phyloP scores from a whole-genome alignment of 2,329 filamentous ascomycete genomes.

The Coniosporium tulheliwenetii region DNA sequence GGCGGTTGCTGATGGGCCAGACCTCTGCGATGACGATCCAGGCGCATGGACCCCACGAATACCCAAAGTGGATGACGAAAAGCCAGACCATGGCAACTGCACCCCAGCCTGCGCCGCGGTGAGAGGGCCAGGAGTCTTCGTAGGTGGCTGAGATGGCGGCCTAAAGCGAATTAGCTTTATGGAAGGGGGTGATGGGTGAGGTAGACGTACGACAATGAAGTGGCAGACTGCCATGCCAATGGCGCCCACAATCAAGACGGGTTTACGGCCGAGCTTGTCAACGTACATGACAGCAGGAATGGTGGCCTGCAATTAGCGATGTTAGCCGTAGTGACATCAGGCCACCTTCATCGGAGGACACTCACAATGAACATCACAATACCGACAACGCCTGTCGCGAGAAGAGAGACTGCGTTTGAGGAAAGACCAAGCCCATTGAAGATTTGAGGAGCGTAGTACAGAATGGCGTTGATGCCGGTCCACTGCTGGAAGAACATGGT shows the following conservation, averaged over 20 bases:
- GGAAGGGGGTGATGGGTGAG: neutral
- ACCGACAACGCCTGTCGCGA: conserved; percentile 57
- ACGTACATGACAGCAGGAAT: conserved; percentile 52
- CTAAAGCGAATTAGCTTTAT: conserved; percentile 1
- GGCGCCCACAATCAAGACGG: conserved; percentile 46
- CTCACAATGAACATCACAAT: conserved; percentile 49
- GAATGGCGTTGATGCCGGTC: conserved; percentile 32
- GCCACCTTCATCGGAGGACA: neutral
- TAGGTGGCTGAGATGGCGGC: conserved; percentile 50
- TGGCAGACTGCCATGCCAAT: conserved; percentile 57
- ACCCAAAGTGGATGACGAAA: conserved; percentile 60
- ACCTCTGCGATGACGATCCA: conserved; percentile 66
- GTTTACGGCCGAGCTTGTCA: conserved; percentile 47
- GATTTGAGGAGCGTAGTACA: conserved; percentile 29
- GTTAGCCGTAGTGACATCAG: neutral
- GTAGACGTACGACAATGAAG: conserved; percentile 42
- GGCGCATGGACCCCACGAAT: conserved; percentile 57
- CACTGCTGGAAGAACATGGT: conserved; percentile 36
- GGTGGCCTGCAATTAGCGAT: conserved; percentile 25
- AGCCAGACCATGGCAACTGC: conserved; percentile 57
- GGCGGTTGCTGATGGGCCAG: conserved; percentile 53
- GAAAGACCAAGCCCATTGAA: conserved; percentile 30
- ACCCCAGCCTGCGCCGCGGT: conserved; percentile 52
- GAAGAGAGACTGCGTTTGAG: conserved; percentile 34
- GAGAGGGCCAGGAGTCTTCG: conserved; percentile 38